Evolutionary conservation across 768 basidiomycete species (phyloP).

Genomic region (Mrakia frigida): DNA sequence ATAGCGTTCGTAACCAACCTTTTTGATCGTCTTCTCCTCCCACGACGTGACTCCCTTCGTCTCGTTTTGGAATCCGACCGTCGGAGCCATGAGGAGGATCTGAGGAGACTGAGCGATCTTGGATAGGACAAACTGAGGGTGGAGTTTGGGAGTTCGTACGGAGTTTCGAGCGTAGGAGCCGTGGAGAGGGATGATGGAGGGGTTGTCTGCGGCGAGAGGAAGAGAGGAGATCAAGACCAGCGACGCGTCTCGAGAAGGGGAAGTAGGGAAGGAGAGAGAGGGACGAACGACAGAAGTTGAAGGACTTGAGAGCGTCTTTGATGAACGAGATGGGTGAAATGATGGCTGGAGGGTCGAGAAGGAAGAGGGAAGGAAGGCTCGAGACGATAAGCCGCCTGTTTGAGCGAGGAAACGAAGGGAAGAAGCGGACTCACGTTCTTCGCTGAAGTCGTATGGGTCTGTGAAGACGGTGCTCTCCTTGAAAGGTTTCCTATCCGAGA

Average conservation of each 20-base stretch:
- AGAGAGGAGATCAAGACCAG: too few species aligned
- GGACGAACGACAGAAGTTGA: slow-evolving; percentile 19
- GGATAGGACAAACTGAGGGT: not conserved
- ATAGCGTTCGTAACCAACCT: too few species aligned
- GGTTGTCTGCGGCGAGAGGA: too few species aligned
- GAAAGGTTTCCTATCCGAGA: not conserved
- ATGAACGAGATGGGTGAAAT: slow-evolving; percentile 6
- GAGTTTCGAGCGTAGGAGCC: not conserved
- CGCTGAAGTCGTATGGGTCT: not conserved
- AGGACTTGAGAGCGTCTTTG: slow-evolving; percentile 1
- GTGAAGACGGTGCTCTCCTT: not conserved
- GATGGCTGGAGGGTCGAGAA: too few species aligned
- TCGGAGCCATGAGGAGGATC: not conserved
- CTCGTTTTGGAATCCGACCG: not conserved
- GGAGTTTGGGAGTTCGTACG: not conserved
- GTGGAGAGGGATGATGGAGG: not conserved
- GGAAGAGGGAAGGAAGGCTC: not conserved
- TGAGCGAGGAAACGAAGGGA: slow-evolving; percentile 22
- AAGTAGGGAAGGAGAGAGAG: too few species aligned
- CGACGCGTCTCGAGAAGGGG: too few species aligned
- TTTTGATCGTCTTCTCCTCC: not conserved
- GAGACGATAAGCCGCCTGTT: too few species aligned
- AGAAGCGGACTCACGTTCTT: not conserved
- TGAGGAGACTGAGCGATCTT: not conserved
- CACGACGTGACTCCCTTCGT: not conserved